Conservation (phyloP, 2,329 filamentous ascomycete genomes). For the Xylariaceae sp. region DNA sequence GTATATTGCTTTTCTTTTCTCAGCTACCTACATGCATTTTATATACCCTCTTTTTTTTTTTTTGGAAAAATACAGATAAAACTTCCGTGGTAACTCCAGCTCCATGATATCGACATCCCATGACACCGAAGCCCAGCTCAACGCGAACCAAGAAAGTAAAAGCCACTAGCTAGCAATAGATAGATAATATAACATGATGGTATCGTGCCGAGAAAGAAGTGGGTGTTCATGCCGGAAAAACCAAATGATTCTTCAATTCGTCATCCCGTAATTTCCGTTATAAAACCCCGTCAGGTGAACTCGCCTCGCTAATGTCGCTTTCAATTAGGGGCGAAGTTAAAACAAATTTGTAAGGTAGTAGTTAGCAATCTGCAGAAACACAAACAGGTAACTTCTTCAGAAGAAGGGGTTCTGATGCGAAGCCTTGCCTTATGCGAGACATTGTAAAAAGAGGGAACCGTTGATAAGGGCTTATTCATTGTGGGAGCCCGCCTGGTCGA, state of each 20-base stretch:
- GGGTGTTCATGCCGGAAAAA: neutral
- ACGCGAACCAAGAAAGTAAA: neutral
- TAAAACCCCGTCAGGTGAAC: neutral
- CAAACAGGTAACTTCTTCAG: neutral
- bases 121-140: neutral
- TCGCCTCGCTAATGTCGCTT: constrained; percentile 14
- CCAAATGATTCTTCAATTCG: neutral
- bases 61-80: too few relatives aligned
- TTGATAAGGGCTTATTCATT: constrained; percentile 32
- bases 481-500: constrained; percentile 41
- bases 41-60: too few relatives aligned
- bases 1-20: neutral
- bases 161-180: neutral
- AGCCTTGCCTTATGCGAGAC: neutral
- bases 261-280: constrained; percentile 3
- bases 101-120: neutral
- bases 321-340: neutral
- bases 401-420: neutral
- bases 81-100: neutral
- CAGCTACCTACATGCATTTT: too few relatives aligned
- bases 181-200: constrained; percentile 8
- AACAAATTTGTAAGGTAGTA: neutral
- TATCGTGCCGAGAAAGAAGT: constrained; percentile 2
- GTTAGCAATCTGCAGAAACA: neutral
- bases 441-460: neutral